Evolutionary conservation across 495 filamentous ascomycete species (phyloP).

Genomic region (Letharia lupina): DNA sequence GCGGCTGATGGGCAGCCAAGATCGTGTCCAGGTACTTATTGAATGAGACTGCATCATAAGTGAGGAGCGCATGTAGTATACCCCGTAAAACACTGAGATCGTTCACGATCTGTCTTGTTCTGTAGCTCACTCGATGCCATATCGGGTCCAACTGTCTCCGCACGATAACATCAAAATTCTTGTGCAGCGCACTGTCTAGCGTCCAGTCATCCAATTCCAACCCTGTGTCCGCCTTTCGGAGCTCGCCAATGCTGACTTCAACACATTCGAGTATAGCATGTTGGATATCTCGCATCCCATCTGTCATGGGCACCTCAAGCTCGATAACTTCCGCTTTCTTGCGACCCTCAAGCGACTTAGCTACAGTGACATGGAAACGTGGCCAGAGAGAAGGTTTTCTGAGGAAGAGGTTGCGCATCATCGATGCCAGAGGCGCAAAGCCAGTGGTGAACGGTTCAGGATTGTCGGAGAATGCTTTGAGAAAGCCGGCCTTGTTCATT

Average conservation of each 20-base stretch:
- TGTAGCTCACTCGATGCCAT: slow-evolving; percentile 94
- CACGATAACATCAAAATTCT: slow-evolving; percentile 83
- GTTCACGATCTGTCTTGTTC: slow-evolving; percentile 85
- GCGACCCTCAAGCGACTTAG: slow-evolving; percentile 77
- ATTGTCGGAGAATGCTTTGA: slow-evolving; percentile 94
- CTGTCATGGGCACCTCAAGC: slow-evolving; percentile 92
- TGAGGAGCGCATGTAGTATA: slow-evolving; percentile 76
- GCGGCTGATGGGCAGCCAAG: slow-evolving; percentile 78
- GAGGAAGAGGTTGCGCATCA: slow-evolving; percentile 89
- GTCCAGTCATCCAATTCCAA: slow-evolving; percentile 98
- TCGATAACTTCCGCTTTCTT: slow-evolving; percentile 96
- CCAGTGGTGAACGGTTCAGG: slow-evolving; percentile 87
- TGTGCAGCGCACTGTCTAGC: slow-evolving; percentile 85
- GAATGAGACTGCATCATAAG: slow-evolving; percentile 86
- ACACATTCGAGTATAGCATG: slow-evolving; percentile 94
- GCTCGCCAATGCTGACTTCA: slow-evolving; percentile 82
- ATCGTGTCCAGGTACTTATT: slow-evolving; percentile 91
- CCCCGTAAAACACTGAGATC: slow-evolving; percentile 78
- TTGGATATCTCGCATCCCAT: slow-evolving; percentile 86
- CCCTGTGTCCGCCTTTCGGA: slow-evolving; percentile 81
- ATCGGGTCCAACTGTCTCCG: slow-evolving; percentile 88
- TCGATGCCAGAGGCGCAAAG: slow-evolving; percentile 80
- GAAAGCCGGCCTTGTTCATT: slow-evolving; percentile 83
- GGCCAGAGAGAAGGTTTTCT: slow-evolving; percentile 86
- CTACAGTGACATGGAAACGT: slow-evolving; percentile 86